phyloP scores from a whole-genome alignment of 108 stramenopile species.

The Pseudonitzschia delicatissima region DNA sequence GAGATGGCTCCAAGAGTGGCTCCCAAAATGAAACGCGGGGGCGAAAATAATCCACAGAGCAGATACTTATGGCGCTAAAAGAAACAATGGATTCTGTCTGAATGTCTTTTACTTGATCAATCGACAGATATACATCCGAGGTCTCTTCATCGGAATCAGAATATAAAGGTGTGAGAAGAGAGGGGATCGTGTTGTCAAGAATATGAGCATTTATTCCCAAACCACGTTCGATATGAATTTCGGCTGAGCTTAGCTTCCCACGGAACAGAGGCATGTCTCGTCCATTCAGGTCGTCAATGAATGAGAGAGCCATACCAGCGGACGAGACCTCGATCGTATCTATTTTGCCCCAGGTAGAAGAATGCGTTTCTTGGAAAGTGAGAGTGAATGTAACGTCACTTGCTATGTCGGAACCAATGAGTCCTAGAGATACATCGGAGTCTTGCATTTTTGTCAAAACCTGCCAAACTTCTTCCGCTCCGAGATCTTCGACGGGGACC shows the following conservation, averaged over 20 bases:
- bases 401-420: background rate
- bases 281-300: constrained; percentile 64
- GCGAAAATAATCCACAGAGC: constrained; percentile 59
- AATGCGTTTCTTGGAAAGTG: constrained; percentile 50
- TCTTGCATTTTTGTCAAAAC: background rate
- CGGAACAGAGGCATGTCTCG: constrained; percentile 67
- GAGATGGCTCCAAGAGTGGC: constrained; percentile 56
- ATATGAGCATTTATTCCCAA: constrained; percentile 38
- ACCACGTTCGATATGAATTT: constrained; percentile 42
- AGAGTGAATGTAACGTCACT: constrained; percentile 18
- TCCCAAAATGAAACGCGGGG: constrained; percentile 57
- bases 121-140: background rate
- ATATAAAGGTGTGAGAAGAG: constrained; percentile 11
- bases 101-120: constrained; percentile 19
- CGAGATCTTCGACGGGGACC: constrained; percentile 26
- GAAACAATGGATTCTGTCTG: constrained; percentile 16
- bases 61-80: constrained; percentile 22
- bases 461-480: constrained; percentile 29
- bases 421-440: background rate
- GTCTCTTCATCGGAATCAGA: background rate
- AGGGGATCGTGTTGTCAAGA: constrained; percentile 29
- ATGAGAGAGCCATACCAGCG: constrained; percentile 44
- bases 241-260: constrained; percentile 27
- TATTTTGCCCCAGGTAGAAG: constrained; percentile 36
- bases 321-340: constrained; percentile 37